Conservation (phyloP, 176 grass and related monocot species). For the Echinochloa phyllopogon region DNA sequence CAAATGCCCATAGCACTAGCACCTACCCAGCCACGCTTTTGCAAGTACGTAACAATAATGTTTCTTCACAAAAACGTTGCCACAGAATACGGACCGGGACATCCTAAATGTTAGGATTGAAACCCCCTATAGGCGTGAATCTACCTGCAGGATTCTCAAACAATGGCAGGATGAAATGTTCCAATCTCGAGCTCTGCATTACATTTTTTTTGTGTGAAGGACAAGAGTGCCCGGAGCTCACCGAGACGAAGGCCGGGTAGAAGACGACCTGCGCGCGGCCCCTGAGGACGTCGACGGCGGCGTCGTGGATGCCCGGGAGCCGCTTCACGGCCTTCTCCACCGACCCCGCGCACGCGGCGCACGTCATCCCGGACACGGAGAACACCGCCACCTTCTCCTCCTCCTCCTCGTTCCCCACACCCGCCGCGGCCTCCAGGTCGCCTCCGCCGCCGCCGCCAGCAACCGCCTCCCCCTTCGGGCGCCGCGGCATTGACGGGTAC, state of each 20-base stretch:
- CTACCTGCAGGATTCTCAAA: background rate
- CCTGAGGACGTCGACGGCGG: slow-evolving; percentile 83
- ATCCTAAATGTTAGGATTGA: too few relatives aligned
- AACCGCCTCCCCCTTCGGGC: slow-evolving; percentile 40
- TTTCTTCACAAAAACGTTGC: background rate
- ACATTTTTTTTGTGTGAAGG: too few relatives aligned
- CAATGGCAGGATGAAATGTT: background rate
- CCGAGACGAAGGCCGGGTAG: slow-evolving; percentile 82
- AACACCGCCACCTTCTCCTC: slow-evolving; percentile 63
- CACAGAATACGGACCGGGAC: background rate
- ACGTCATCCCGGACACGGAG: slow-evolving; percentile 81
- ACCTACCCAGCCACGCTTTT: background rate
- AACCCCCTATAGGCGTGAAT: background rate
- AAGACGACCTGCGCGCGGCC: slow-evolving; percentile 80
- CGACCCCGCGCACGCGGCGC: slow-evolving; percentile 82
- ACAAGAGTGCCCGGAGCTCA: slow-evolving; percentile 34
- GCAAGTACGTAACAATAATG: background rate
- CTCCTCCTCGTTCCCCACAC: slow-evolving; percentile 38
- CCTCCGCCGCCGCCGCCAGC: background rate
- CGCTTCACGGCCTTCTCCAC: slow-evolving; percentile 97
- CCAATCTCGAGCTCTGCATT: background rate
- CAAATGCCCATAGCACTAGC: background rate
- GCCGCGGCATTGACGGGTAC: slow-evolving; percentile 77
- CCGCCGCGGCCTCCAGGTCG: slow-evolving; percentile 58
- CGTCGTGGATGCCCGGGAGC: slow-evolving; percentile 85